Conservation (phyloP, 2,329 filamentous ascomycete species). For the Xylariaceae sp. region DNA sequence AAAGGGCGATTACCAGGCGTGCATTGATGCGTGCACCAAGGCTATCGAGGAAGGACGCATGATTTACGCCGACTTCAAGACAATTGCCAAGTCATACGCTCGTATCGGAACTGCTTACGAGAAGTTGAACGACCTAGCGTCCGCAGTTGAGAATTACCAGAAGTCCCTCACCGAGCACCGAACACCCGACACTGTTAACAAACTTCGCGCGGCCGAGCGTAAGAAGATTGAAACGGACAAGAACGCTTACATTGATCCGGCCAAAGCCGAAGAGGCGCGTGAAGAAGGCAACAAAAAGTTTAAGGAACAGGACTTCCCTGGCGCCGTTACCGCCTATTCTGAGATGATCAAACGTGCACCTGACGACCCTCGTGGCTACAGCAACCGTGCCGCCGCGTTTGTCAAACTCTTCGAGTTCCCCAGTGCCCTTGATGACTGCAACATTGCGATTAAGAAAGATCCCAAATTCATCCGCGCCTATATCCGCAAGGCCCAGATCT, state of each 20-base stretch:
- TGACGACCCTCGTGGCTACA: constrained; percentile 88
- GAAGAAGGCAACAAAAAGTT: constrained; percentile 95
- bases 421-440: constrained; percentile 85
- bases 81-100: constrained; percentile 96
- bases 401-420: constrained; percentile 97
- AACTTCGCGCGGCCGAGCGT: constrained; percentile 87
- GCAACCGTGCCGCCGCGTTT: constrained; percentile 93
- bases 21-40: constrained; percentile 80
- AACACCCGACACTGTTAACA: constrained; percentile 86
- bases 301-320: constrained; percentile 94
- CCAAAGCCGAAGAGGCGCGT: constrained; percentile 89
- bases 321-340: constrained; percentile 83
- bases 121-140: constrained; percentile 72
- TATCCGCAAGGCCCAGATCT: constrained; percentile 91
- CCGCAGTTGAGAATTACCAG: constrained; percentile 85
- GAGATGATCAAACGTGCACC: constrained; percentile 98
- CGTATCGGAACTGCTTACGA: constrained; percentile 93
- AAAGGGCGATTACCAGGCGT: constrained; percentile 86
- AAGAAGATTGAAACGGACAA: constrained; percentile 70
- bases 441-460: constrained; percentile 85
- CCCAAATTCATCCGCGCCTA: constrained; percentile 92
- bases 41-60: constrained; percentile 86
- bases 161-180: constrained; percentile 94
- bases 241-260: constrained; percentile 79
- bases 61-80: constrained; percentile 93